Base-by-base conservation (phyloP, 768 basidiomycete species). In the Macrolepiota albuminosa region DNA sequence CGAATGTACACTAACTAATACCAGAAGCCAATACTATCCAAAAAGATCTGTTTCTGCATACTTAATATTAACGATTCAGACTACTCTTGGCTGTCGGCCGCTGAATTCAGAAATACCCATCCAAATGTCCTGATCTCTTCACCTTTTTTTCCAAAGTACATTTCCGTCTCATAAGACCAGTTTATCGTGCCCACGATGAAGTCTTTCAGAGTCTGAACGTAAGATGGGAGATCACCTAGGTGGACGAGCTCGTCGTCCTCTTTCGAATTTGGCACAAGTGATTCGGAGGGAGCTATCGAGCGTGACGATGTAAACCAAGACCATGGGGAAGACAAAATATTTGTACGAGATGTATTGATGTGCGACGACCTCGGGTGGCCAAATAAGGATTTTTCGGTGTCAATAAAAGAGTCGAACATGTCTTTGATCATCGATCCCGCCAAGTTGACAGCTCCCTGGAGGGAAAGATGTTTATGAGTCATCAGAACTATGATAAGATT, bases 101-200 rank as follows among this genome's bases (percentile, higher is more conserved):
- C 54, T 14, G 62, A 47, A 48, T 70, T 69, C 56, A 85, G 64
- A 63, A 85, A 86, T 1, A 86, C 80, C 86, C 85, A 87, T 39
- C 85, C 84, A 68, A 84, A 85, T 4, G 75, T 75, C 64, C 81
- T 75, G 39, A 86, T 81, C 67, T 86, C 81, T 43, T 76, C 78
- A 0, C 84, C 84, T 57, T 79, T 80, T 52, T 77, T 76, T 39
- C 83, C 84, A 52, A 88, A 80, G 66, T 81, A 87, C 47, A 84
- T 66, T 60, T 86, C 80, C 0, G 81, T 85, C 69, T 87, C 84
- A 63, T 87, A 88, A 39, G 78, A 60, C 86, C 86, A 87, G 63
- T 87, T 80, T n/a, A 84, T 64, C n/a, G 73, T 75, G 8, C 86
- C 86, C 3, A 78, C 74, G 42, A 88, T 76, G 61, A 78, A 82